phyloP scores from a whole-genome alignment of 352 stramenopile species.

The Globisporangium canariense region DNA sequence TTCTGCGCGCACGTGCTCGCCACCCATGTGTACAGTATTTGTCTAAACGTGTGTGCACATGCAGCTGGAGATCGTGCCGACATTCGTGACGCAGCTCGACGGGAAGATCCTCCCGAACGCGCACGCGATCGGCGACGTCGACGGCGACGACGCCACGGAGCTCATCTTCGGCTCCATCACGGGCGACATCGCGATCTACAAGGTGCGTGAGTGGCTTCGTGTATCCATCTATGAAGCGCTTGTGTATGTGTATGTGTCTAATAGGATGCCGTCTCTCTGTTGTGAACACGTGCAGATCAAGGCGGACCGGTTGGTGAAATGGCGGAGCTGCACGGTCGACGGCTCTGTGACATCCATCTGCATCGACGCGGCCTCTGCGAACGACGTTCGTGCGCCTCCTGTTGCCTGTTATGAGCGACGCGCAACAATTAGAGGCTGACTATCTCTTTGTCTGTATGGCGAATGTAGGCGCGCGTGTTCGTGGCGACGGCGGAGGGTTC shows the following conservation, averaged over 20 bases:
- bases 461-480: slow-evolving; percentile 50
- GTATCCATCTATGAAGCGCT: neutral
- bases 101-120: slow-evolving; percentile 72
- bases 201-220: slow-evolving; percentile 27
- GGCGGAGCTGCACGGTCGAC: slow-evolving; percentile 55
- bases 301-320: slow-evolving; percentile 46
- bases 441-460: neutral
- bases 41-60: neutral
- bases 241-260: slow-evolving; percentile 1
- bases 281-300: slow-evolving; percentile 33
- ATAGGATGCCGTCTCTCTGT: slow-evolving; percentile 3
- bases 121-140: slow-evolving; percentile 56
- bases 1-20: neutral
- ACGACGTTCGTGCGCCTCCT: slow-evolving; percentile 27
- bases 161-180: slow-evolving; percentile 64
- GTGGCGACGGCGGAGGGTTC: slow-evolving; percentile 69
- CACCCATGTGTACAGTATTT: neutral
- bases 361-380: slow-evolving; percentile 33
- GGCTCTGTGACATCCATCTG: slow-evolving; percentile 73
- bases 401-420: neutral
- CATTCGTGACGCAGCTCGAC: slow-evolving; percentile 54
- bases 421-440: too few relatives aligned
- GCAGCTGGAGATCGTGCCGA: slow-evolving; percentile 68
- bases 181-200: slow-evolving; percentile 66
- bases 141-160: slow-evolving; percentile 60